Percentiles rank a stretch among this genome's conserved stretches.
Conservation (phyloP, 345 rosid genomes). For the Syzygium aqueum region DNA sequence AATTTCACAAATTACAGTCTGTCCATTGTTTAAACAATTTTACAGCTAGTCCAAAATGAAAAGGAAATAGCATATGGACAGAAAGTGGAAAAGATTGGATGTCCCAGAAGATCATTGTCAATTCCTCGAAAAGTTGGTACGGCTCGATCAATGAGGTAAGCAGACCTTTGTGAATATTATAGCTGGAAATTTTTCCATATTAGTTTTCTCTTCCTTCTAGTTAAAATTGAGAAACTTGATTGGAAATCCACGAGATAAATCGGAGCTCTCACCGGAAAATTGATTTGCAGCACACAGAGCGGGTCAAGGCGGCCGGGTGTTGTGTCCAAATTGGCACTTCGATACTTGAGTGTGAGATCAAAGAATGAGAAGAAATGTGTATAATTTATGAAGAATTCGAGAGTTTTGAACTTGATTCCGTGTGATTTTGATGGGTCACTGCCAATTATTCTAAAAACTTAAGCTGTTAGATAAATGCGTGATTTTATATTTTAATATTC, state of each 20-base stretch:
- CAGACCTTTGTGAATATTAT: background rate
- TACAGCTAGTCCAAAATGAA: background rate
- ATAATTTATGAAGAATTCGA: background rate
- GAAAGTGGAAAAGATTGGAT: background rate
- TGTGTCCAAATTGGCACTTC: background rate
- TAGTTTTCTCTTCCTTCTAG: background rate
- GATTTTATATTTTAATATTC: too few species aligned
- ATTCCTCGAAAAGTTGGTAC: background rate
- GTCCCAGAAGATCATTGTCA: background rate
- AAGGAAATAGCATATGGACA: background rate
- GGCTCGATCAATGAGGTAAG: background rate
- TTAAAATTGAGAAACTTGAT: background rate
- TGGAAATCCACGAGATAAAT: background rate
- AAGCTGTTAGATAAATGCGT: too few species aligned
- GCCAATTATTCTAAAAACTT: too few species aligned
- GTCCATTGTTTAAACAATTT: background rate
- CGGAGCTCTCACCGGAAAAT: background rate
- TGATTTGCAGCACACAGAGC: background rate
- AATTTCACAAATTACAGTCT: background rate
- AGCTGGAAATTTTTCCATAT: background rate
- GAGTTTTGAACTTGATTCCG: background rate
- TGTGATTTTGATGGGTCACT: too few species aligned
- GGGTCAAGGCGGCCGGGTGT: background rate
- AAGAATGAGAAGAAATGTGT: background rate
- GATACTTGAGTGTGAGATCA: background rate